Percentiles rank a stretch among this genome's conserved stretches.
Conservation (phyloP, 2,329 filamentous ascomycete genomes). For the Fusarium brevicatenulatum region DNA sequence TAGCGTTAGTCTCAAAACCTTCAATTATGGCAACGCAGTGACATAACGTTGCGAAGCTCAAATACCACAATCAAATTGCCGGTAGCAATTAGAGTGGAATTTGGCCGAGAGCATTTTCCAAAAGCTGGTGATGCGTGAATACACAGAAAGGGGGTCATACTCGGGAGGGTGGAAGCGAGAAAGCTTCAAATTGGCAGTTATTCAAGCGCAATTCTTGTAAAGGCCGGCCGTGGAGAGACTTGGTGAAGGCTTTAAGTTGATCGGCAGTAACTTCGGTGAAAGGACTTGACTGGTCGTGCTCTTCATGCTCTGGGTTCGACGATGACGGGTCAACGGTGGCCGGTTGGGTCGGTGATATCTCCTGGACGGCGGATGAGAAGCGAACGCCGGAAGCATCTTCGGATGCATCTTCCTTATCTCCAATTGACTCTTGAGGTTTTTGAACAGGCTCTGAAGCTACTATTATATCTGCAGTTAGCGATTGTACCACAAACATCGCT, state of each 20-base stretch:
- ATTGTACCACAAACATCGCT: conserved; percentile 24
- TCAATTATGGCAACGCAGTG: conserved; percentile 1
- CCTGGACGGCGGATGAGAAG: conserved; percentile 76
- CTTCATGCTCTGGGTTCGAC: conserved; percentile 34
- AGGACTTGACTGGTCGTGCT: conserved; percentile 42
- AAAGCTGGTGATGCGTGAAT: conserved; percentile 4
- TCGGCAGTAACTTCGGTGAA: conserved; percentile 63
- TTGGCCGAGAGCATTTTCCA: not conserved
- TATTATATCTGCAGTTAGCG: conserved; percentile 24
- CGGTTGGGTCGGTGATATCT: conserved; percentile 66
- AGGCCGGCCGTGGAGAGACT: conserved; percentile 76
- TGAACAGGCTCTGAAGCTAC: conserved; percentile 23
- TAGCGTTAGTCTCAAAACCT: conserved; percentile 41
- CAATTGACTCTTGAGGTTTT: conserved; percentile 16
- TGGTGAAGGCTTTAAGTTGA: conserved; percentile 76
- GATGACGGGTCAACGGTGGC: conserved; percentile 41
- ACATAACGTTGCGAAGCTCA: not conserved
- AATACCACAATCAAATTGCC: not conserved
- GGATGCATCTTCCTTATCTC: conserved; percentile 5
- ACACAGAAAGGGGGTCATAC: conserved; percentile 62
- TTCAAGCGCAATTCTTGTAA: conserved; percentile 86
- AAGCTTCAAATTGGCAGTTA: conserved; percentile 88
- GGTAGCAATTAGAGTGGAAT: not conserved
- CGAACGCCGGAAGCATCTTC: conserved; percentile 65
- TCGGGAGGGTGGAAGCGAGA: conserved; percentile 86